A percentile compares a stretch with the other conserved stretches of the same genome.
phyloP scores from a whole-genome alignment of 495 filamentous ascomycete genomes.

The Elasticomyces elasticus region DNA sequence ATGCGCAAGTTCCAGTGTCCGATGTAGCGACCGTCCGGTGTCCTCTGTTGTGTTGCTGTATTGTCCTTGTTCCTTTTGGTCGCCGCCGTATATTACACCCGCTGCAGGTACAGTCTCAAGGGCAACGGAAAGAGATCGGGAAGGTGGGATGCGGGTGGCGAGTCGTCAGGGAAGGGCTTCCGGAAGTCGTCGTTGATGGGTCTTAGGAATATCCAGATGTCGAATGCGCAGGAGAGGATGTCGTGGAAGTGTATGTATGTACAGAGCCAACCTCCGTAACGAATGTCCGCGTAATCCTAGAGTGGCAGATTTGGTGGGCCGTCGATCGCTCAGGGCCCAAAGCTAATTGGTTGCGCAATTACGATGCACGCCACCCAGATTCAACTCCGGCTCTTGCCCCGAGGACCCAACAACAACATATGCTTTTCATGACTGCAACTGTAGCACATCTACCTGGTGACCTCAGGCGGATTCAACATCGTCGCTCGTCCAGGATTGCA shows the following conservation, averaged over 20 bases:
- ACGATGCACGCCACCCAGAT: too few species aligned
- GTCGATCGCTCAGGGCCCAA: background rate
- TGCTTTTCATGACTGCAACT: too few species aligned
- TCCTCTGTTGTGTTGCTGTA: background rate
- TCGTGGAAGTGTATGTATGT: background rate
- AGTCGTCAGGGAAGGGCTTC: background rate
- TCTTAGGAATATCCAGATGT: background rate
- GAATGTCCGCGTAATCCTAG: background rate
- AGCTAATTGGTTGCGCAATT: too few species aligned
- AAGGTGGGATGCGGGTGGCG: background rate
- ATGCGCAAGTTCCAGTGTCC: background rate
- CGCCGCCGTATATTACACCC: background rate
- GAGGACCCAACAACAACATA: too few species aligned
- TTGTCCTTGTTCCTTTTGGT: too few species aligned
- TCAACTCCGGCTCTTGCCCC: too few species aligned
- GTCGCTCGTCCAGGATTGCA: too few species aligned
- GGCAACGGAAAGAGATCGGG: background rate
- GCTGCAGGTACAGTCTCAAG: background rate
- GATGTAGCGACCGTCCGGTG: background rate
- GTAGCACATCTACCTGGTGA: too few species aligned
- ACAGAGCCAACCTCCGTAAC: too few species aligned
- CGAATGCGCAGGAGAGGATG: background rate
- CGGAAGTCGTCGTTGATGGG: background rate
- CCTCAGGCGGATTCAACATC: too few species aligned
- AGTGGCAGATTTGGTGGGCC: background rate